phyloP scores from a whole-genome alignment of 768 basidiomycete genomes.

The Rhodosporidiobolus odoratus region DNA sequence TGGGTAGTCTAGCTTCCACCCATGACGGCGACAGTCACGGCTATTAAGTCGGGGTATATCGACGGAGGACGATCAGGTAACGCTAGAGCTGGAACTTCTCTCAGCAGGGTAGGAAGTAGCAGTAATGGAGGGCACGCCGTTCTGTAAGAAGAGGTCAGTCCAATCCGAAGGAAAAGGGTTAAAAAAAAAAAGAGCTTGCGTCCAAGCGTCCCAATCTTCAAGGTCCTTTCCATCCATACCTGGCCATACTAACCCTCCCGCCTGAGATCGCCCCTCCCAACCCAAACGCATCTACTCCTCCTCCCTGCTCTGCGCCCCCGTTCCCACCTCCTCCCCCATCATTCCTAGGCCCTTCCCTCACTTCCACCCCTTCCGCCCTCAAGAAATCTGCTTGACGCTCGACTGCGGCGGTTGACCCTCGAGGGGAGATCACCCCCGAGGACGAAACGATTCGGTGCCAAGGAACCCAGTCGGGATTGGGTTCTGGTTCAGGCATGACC shows the following conservation, averaged over 20 bases:
- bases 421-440: slow-evolving; percentile 27
- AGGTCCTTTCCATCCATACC: slow-evolving; percentile 22
- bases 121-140: no score
- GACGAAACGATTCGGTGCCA: slow-evolving; percentile 29
- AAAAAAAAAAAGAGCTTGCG: no score
- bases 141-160: no score
- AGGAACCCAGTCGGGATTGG: slow-evolving; percentile 25
- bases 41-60: no score
- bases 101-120: no score
- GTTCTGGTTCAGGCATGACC: background rate
- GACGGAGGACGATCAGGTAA: no score
- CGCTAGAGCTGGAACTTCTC: no score
- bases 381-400: slow-evolving; percentile 29
- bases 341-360: slow-evolving; percentile 3
- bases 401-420: slow-evolving; percentile 11
- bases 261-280: slow-evolving; percentile 13
- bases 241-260: slow-evolving; percentile 27
- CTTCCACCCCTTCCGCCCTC: slow-evolving; percentile 29
- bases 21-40: no score
- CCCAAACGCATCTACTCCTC: slow-evolving; percentile 20
- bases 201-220: no score
- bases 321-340: background rate
- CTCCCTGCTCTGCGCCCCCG: background rate
- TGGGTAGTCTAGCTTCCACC: no score
- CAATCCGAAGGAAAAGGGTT: no score